Base-by-base conservation (phyloP, 257 asterid genomes). In the Ehretia macrophylla region DNA sequence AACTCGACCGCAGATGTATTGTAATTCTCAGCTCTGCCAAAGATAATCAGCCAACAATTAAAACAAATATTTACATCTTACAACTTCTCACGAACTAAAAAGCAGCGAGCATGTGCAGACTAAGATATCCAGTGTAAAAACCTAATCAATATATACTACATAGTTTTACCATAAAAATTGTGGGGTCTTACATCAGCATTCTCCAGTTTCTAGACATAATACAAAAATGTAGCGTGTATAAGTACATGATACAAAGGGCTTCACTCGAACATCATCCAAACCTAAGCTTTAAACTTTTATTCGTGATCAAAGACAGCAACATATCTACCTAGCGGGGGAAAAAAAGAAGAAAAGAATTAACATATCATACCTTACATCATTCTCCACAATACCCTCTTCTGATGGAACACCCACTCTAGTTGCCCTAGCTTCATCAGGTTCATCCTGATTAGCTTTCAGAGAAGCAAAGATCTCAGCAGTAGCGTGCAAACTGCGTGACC, bases 401-500 rank as follows among this genome's bases (percentile, higher is more conserved):
- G 99, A 92, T 44, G 99, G 99, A 51, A 92, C 94, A 51, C 99
- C 99, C 56, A 92, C 93, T 76, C 97, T 76, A 51, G 68, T 83
- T n/a, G 99, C 97, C 83, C 83, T 92, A 61, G 72, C 87, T 75
- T 88, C 97, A 59, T 92, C 97, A 1, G 99, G 99, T 71, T 92
- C 99, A 77, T 92, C 99, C 79, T 92, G 99, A 75, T 92, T 92
- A 58, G 95, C 85, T 76, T 88, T 92, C 14, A 88, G 90, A 11
- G 78, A 73, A 32, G 96, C 59, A 45, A 92, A 92, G 27, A 85
- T 86, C 75, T 92, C 96, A 27, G 97, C 96, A 32, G 99, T 88
- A 40, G 99, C 97, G 65, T 88, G 89, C 83, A 92, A 69, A 69
- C 97, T 86, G 27, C 97, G 97, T 16, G 99, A 92, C 99, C 99